These are phyloP conservation scores for Tuber brumale DNA, from an alignment of 495 filamentous ascomycete genomes.

Conservation along the genomic window DNA sequence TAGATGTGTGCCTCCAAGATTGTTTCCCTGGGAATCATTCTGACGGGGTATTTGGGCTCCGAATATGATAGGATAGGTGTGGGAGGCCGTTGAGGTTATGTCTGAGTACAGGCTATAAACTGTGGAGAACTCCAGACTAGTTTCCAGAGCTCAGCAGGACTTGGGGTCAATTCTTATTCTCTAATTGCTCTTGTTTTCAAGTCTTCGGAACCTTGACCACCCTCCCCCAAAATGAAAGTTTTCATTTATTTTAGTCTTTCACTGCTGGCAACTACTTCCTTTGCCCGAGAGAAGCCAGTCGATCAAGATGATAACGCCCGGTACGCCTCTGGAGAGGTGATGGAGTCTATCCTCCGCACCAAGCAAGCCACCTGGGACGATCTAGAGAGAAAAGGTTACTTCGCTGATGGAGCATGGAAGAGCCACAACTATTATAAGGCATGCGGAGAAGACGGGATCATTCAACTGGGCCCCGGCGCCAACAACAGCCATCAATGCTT, in stretches of 20 bases:
- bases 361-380: slow-evolving; percentile 26
- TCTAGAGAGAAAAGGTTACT: slow-evolving; percentile 16
- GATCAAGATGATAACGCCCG: slow-evolving; percentile 11
- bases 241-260: neutral
- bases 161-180: neutral
- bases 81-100: neutral
- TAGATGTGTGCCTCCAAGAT: neutral
- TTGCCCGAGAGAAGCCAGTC: slow-evolving; percentile 12
- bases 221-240: neutral
- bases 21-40: neutral
- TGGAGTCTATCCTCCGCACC: slow-evolving; percentile 18
- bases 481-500: slow-evolving; percentile 21
- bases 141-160: neutral
- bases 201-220: neutral
- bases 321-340: slow-evolving; percentile 27
- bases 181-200: neutral
- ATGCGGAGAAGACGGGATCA: slow-evolving; percentile 13
- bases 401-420: slow-evolving; percentile 15
- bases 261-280: neutral
- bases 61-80: neutral
- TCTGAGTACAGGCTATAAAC: neutral
- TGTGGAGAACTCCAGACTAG: neutral
- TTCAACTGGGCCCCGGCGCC: slow-evolving; percentile 11
- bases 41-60: neutral
- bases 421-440: slow-evolving; percentile 19